A percentile compares a stretch with the other conserved stretches of the same genome.
phyloP scores from a whole-genome alignment of 2,329 filamentous ascomycete species.

The Verticillium dahliae region DNA sequence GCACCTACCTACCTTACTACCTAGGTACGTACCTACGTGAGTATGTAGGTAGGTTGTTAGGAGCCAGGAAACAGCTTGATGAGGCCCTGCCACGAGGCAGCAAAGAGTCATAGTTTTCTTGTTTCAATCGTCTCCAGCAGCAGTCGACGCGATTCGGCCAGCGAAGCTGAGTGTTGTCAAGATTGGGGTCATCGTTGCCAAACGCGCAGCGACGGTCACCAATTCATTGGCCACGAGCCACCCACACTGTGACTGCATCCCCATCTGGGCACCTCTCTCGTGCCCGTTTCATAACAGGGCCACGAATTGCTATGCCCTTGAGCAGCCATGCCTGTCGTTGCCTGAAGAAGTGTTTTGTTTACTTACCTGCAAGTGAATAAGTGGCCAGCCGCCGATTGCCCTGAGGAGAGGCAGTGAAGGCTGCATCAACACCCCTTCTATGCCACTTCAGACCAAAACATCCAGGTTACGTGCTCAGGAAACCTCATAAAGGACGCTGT shows the following conservation, averaged over 20 bases:
- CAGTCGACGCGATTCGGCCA: background rate
- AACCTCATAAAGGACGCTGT: background rate
- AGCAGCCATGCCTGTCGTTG: background rate
- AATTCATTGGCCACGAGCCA: conserved; percentile 1
- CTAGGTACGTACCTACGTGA: too few relatives aligned
- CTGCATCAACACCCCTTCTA: background rate
- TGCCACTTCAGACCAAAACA: too few relatives aligned
- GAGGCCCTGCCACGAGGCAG: background rate
- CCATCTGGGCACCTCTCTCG: background rate
- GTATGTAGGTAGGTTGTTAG: too few relatives aligned
- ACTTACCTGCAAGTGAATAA: background rate
- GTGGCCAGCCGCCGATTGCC: background rate
- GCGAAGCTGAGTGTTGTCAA: background rate
- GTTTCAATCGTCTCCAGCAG: background rate
- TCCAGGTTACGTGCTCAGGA: too few relatives aligned
- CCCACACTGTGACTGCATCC: background rate
- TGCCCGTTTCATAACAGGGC: background rate
- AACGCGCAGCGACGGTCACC: background rate
- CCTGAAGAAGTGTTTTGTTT: background rate
- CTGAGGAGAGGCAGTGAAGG: background rate
- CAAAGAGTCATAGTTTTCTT: background rate
- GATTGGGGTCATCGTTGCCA: background rate
- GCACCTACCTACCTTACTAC: too few relatives aligned
- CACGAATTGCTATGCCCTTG: background rate
- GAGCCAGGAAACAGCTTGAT: too few relatives aligned